Evolutionary conservation across 495 filamentous ascomycete genomes (phyloP).

Genomic region (Friedmanniomyces simplex): DNA sequence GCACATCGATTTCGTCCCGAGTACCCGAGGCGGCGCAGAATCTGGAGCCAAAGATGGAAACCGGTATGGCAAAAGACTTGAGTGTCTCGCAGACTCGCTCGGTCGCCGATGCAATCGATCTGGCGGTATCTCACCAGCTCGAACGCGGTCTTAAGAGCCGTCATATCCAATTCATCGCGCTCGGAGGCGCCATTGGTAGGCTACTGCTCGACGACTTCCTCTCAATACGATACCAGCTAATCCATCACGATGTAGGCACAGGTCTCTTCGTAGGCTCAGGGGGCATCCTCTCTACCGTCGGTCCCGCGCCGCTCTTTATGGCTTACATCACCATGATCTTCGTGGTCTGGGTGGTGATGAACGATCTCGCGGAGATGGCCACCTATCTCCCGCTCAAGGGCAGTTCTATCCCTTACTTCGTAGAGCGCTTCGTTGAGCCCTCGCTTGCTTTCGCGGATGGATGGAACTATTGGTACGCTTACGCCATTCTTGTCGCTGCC

Average conservation of each 20-base stretch:
- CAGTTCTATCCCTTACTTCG: slow-evolving; percentile 42
- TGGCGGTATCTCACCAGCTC: slow-evolving; percentile 6
- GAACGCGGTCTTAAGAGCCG: slow-evolving; percentile 27
- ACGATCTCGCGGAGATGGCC: slow-evolving; percentile 24
- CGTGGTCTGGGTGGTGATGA: slow-evolving; percentile 28
- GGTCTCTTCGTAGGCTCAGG: slow-evolving; percentile 26
- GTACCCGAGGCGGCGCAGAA: neutral
- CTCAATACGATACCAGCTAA: neutral
- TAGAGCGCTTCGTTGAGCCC: slow-evolving; percentile 52
- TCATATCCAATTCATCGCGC: slow-evolving; percentile 32
- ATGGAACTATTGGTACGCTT: slow-evolving; percentile 32
- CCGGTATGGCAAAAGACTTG: neutral
- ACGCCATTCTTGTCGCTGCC: slow-evolving; percentile 27
- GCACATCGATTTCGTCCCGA: neutral
- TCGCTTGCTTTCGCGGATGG: slow-evolving; percentile 55
- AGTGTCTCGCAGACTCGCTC: neutral
- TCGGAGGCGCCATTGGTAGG: slow-evolving; percentile 28
- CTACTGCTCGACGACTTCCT: slow-evolving; percentile 20
- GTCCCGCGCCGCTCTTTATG: slow-evolving; percentile 28
- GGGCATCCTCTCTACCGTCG: slow-evolving; percentile 22
- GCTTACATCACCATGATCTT: slow-evolving; percentile 27
- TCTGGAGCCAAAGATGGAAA: neutral
- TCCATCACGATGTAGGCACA: slow-evolving; percentile 18
- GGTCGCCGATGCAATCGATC: neutral
- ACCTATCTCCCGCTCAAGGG: slow-evolving; percentile 21